Conservation (phyloP, 768 basidiomycete species). For the Lentinula sp. region DNA sequence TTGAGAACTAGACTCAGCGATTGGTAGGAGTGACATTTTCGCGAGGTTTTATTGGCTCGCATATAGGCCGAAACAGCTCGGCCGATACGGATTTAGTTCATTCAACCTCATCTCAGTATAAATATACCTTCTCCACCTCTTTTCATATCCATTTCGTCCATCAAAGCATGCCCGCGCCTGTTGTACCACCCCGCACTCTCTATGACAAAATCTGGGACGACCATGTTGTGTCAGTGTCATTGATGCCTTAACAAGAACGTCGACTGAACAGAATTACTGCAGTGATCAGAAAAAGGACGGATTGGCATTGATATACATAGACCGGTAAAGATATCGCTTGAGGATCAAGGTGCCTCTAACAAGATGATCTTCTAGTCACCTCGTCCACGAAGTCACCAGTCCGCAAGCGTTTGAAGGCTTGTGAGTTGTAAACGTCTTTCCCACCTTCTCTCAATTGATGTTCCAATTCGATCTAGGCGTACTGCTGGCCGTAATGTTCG, state of each 20-base stretch:
- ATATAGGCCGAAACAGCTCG: slow-evolving; percentile 9
- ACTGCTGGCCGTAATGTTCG: slow-evolving; percentile 74
- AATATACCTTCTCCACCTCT: neutral
- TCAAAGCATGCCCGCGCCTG: slow-evolving; percentile 32
- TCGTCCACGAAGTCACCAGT: slow-evolving; percentile 90
- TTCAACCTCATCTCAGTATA: neutral
- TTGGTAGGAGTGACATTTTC: neutral
- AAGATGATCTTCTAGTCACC: slow-evolving; percentile 30
- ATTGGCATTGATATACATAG: slow-evolving; percentile 77
- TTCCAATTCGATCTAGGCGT: slow-evolving; percentile 33
- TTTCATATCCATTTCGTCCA: neutral
- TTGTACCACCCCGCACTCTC: slow-evolving; percentile 69
- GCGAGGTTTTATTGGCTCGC: slow-evolving; percentile 6
- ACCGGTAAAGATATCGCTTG: slow-evolving; percentile 41
- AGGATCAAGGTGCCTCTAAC: neutral
- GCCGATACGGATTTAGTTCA: slow-evolving; percentile 5
- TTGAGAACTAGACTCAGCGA: neutral
- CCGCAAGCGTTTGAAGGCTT: slow-evolving; percentile 90
- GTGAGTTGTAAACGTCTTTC: slow-evolving; percentile 29
- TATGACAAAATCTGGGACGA: slow-evolving; percentile 99
- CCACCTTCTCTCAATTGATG: slow-evolving; percentile 5
- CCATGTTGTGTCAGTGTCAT: slow-evolving; percentile 72
- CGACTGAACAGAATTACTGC: slow-evolving; percentile 8
- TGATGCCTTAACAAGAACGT: slow-evolving; percentile 6
- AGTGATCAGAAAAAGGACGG: slow-evolving; percentile 74